A percentile compares a stretch with the other conserved stretches of the same genome.
Conservation (phyloP, 768 basidiomycete genomes). For the Cyclocybe cylindracea region DNA sequence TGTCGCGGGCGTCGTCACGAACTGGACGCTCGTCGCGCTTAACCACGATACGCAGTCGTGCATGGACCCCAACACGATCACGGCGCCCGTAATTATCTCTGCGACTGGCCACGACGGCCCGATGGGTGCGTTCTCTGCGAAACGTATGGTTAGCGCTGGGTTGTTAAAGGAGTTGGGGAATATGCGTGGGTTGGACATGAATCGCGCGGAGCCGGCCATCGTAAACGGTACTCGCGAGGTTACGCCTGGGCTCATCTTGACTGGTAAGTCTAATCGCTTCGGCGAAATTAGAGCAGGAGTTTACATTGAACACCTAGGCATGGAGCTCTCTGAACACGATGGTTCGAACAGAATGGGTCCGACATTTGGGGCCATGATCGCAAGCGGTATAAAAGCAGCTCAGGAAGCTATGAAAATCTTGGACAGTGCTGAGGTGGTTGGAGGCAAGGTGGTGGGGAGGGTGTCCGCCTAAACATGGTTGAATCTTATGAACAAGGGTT, state of each 20-base stretch:
- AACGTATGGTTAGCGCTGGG: slow-evolving; percentile 76
- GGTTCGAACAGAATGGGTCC: slow-evolving; percentile 79
- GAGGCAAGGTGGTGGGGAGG: slow-evolving; percentile 55
- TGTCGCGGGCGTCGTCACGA: slow-evolving; percentile 51
- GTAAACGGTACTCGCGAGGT: slow-evolving; percentile 79
- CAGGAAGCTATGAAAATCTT: slow-evolving; percentile 60
- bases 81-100: slow-evolving; percentile 72
- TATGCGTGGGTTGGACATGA: slow-evolving; percentile 83
- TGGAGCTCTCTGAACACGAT: slow-evolving; percentile 83
- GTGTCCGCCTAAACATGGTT: slow-evolving; percentile 9
- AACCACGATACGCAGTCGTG: slow-evolving; percentile 78
- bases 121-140: slow-evolving; percentile 83
- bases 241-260: slow-evolving; percentile 71
- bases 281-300: not conserved
- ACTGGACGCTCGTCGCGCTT: slow-evolving; percentile 53
- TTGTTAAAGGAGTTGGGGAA: slow-evolving; percentile 73
- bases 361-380: slow-evolving; percentile 82
- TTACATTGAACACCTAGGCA: slow-evolving; percentile 43
- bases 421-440: slow-evolving; percentile 47
- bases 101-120: slow-evolving; percentile 79
- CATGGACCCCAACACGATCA: slow-evolving; percentile 82
- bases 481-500: no score
- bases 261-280: slow-evolving; percentile 44
- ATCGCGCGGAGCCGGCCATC: slow-evolving; percentile 79
- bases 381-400: slow-evolving; percentile 72